These are phyloP conservation scores for Chloropicon primus DNA, from an alignment of 139 green algal genomes.

Conservation along the genomic window DNA sequence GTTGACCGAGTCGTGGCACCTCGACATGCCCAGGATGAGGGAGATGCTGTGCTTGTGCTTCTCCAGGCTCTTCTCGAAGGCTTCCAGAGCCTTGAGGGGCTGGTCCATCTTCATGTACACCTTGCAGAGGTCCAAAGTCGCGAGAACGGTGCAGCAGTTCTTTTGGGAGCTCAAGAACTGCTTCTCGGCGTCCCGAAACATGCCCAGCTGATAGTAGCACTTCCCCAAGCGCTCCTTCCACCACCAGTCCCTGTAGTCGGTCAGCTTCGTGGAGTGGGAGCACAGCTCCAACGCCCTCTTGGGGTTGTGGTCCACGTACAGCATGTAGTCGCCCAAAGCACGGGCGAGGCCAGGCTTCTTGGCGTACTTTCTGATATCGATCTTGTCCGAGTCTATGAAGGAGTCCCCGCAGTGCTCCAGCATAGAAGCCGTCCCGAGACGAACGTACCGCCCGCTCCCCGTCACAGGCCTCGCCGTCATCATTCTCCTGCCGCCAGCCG, in stretches of 20 bases:
- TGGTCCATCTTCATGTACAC: slow-evolving; percentile 56
- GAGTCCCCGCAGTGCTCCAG: slow-evolving; percentile 33
- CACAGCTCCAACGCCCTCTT: neutral
- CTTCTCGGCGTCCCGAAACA: slow-evolving; percentile 56
- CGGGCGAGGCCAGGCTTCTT: slow-evolving; percentile 35
- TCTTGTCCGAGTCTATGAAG: slow-evolving; percentile 57
- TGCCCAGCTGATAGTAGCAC: slow-evolving; percentile 64
- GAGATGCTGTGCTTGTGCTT: slow-evolving; percentile 30
- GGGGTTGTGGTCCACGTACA: slow-evolving; percentile 65
- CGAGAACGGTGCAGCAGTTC: slow-evolving; percentile 23
- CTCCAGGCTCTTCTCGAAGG: slow-evolving; percentile 26
- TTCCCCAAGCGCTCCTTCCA: slow-evolving; percentile 68
- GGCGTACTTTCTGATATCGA: slow-evolving; percentile 65
- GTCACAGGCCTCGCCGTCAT: slow-evolving; percentile 51
- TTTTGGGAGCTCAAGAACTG: slow-evolving; percentile 46
- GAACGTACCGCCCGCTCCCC: slow-evolving; percentile 51
- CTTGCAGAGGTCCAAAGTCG: slow-evolving; percentile 52
- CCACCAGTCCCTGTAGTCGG: slow-evolving; percentile 57
- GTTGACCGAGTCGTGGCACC: slow-evolving; percentile 54
- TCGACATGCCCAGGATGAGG: slow-evolving; percentile 47
- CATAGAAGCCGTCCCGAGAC: slow-evolving; percentile 57
- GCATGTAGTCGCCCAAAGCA: slow-evolving; percentile 62
- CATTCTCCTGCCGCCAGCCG: slow-evolving; percentile 15
- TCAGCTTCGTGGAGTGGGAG: neutral
- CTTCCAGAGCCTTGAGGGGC: slow-evolving; percentile 32